A percentile compares a stretch with the other conserved stretches of the same genome.
Evolutionary conservation across 1,139 yeast species (phyloP).

Genomic region (Debaryomyces fabryi): DNA sequence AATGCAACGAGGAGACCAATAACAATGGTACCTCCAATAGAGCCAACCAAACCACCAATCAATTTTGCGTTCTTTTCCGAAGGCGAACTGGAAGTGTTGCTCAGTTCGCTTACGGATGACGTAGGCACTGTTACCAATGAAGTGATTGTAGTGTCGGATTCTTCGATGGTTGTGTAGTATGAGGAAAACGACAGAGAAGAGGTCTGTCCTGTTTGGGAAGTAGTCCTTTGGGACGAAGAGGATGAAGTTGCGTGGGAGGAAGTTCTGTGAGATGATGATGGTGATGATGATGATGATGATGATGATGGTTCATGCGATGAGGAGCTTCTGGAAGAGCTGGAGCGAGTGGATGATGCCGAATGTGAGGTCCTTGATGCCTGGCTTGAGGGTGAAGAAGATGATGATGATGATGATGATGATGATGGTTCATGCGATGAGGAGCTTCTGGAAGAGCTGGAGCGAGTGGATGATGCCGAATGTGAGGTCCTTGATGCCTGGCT

Average conservation of each 20-base stretch:
- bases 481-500: constrained; percentile 6
- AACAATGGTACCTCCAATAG: constrained; percentile 49
- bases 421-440: neutral
- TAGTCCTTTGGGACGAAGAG: neutral
- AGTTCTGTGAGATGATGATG: neutral
- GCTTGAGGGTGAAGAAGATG: constrained; percentile 12
- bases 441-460: constrained; percentile 6
- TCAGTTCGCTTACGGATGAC: constrained; percentile 19
- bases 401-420: neutral
- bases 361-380: constrained; percentile 3
- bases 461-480: constrained; percentile 4
- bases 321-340: constrained; percentile 6
- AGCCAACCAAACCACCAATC: constrained; percentile 52
- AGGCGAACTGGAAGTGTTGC: constrained; percentile 17
- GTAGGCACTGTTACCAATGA: constrained; percentile 46
- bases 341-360: constrained; percentile 4
- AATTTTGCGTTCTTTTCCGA: constrained; percentile 37
- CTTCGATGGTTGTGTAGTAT: constrained; percentile 30
- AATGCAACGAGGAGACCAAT: constrained; percentile 42
- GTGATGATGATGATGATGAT: constrained; percentile 3
- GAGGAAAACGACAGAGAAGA: constrained; percentile 6
- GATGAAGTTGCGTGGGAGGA: neutral
- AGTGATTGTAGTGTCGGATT: constrained; percentile 45
- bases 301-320: neutral
- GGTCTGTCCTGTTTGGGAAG: neutral